Conservation (phyloP, 768 basidiomycete species). For the Crassisporium funariophilum region DNA sequence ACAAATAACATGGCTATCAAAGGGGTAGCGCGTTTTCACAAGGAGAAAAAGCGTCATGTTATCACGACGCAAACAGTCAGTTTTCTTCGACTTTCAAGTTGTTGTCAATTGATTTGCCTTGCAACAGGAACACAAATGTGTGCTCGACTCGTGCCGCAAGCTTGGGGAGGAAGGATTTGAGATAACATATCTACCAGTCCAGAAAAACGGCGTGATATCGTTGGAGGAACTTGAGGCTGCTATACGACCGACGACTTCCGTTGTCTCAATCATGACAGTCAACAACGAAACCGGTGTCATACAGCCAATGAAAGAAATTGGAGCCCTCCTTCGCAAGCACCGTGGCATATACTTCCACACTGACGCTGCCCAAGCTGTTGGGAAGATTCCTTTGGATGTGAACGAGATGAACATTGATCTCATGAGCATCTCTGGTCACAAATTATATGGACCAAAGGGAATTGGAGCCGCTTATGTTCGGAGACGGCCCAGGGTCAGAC, state of each 20-base stretch:
- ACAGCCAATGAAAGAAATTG: constrained; percentile 95
- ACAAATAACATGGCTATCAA: constrained; percentile 98
- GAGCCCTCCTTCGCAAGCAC: constrained; percentile 80
- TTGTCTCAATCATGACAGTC: constrained; percentile 98
- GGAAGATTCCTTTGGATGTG: constrained; percentile 90
- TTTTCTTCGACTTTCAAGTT: constrained; percentile 8
- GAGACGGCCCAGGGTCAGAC: constrained; percentile 85
- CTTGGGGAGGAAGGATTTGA: constrained; percentile 97
- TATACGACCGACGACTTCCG: constrained; percentile 88
- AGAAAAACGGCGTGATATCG: constrained; percentile 79
- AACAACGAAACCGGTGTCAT: constrained; percentile 99
- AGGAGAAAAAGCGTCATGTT: constrained; percentile 89
- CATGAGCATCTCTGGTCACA: constrained; percentile 96
- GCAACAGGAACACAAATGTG: constrained; percentile 96
- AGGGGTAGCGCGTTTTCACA: constrained; percentile 94
- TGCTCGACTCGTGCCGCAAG: constrained; percentile 95
- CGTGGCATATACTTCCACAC: constrained; percentile 95
- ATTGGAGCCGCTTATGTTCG: constrained; percentile 94
- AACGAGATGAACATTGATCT: constrained; percentile 95
- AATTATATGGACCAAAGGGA: constrained; percentile 97
- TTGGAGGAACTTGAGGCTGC: constrained; percentile 80
- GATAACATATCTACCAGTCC: constrained; percentile 95
- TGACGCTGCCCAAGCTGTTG: constrained; percentile 94
- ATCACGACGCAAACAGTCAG: constrained; percentile 93
- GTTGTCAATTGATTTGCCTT: neutral